Evolutionary conservation across 345 rosid species (phyloP), one percentile per base, ranked within the genome.

Genomic region (Ricinus communis): DNA sequence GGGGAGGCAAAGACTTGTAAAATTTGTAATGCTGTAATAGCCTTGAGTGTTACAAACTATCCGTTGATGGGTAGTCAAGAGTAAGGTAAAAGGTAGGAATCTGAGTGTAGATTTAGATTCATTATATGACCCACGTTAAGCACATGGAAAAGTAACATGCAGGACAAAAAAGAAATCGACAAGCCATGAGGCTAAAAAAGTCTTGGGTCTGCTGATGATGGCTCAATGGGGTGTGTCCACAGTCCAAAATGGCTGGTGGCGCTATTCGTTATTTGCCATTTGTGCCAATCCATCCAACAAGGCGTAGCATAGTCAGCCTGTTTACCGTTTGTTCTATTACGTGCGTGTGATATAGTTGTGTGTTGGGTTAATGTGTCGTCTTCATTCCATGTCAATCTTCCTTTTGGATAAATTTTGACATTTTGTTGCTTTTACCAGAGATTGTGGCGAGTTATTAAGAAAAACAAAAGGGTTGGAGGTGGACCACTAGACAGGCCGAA

Each of bases 261-360:
- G 47, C 8, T 12, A 6, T 6, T 33, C n/a, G n/a, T n/a, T 2
- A 43, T 43, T 4, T 73, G 55, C 45, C 57, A 27, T 21, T 40
- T 2, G 38, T 51, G 43, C 68, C 78, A 75, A 79, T 83, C 85
- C 79, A 61, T 77, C 79, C 84, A 79, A 66, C 81, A 22, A 40
- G 60, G 76, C 73, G 36, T 31, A 38, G 25, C 73, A 43, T 31
- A 38, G 25, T 65, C 49, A 68, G 47, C 74, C 54, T 53, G 7
- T 6, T 21, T 9, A 9, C 5, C 13, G 21, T 21, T 2, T 53
- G 9, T 22, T 8, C 47, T 1, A 43, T 4, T 43, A 1, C 14
- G 47, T 22, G 51, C 27, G 56, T 65, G 8, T 65, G 8, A 15
- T 18, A 8, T 4, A 9, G 22, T n/a, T 7, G 53, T 6, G 40